Evolutionary conservation across 208 protist species (phyloP), one percentile per base, ranked within the genome.

Genomic region (Angomonas ambiguus): DNA sequence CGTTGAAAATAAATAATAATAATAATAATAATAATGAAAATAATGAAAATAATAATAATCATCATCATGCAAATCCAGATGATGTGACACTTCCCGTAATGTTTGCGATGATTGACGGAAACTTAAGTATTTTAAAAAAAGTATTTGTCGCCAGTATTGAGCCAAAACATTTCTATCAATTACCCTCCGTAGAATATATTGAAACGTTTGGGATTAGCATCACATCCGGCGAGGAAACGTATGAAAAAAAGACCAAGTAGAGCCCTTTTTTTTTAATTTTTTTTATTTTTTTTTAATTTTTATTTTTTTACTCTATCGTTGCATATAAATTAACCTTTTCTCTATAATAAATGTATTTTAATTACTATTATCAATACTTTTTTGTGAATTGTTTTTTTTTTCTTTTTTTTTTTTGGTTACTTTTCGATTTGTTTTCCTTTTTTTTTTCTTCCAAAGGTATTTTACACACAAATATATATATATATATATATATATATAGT

Each of bases 121-220:
- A 79, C 62, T 56, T 89, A 55, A 88, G 79, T 60, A 69, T 93
- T 13, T 24, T 87, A 25, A 72, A 77, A 60, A 76, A 62, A 31
- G 76, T 89, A 5, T 93, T 87, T 59, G 82, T 93, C 28, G 75
- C 71, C 62, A 83, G 76, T 61, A 80, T 79, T 34, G 87, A 93
- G 63, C 86, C 86, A 2, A 89, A 90, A 71, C 82, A 72, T 34
- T 90, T 93, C 55, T 89, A 83, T 55, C 79, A 91, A 45, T 65
- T 93, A 60, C 87, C 87, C 0, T 80, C 68, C 25, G 87, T 93
- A 8, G 77, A 89, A 65, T 93, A 90, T 63, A 79, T 93, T 58
- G 87, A 91, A 59, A 61, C 80, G 25, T 87, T 85, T 62, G 87
- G 83, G 2, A 64, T 81, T 0, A 85, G 82, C 5, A 42, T 93